These are phyloP conservation scores for Phtheirospermum japonicum DNA, from an alignment of 257 asterid species.

Conservation along the genomic window DNA sequence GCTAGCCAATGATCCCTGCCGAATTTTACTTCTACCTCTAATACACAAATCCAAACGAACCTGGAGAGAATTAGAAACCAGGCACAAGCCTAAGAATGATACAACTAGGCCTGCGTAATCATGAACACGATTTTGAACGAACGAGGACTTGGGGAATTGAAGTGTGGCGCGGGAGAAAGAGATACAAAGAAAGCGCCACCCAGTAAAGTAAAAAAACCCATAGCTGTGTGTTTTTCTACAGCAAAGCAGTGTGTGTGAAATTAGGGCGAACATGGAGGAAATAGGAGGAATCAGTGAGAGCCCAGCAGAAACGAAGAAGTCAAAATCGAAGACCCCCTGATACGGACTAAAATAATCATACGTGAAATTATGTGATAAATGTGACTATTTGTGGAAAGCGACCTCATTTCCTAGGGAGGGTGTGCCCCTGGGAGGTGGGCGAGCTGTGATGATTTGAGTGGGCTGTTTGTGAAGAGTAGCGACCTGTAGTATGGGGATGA, in stretches of 20 bases:
- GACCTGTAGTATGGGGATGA: too few species aligned
- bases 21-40: too few species aligned
- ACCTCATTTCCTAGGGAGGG: too few species aligned
- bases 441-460: too few species aligned
- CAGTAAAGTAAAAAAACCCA: not conserved
- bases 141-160: not conserved
- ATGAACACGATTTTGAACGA: not conserved
- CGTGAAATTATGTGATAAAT: too few species aligned
- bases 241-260: conserved; percentile 18
- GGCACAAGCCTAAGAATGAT: not conserved
- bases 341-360: too few species aligned
- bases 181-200: not conserved
- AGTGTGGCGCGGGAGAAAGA: conserved; percentile 26
- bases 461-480: too few species aligned
- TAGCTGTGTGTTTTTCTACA: conserved; percentile 1
- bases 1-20: too few species aligned
- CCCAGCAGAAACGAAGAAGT: conserved; percentile 44
- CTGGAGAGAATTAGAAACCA: too few species aligned
- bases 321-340: conserved; percentile 60
- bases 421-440: too few species aligned
- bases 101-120: not conserved
- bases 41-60: too few species aligned
- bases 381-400: too few species aligned
- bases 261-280: conserved; percentile 53
- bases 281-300: conserved; percentile 51